Evolutionary conservation across 2,329 filamentous ascomycete species (phyloP).

Genomic region (Sporothrix brasiliensis): DNA sequence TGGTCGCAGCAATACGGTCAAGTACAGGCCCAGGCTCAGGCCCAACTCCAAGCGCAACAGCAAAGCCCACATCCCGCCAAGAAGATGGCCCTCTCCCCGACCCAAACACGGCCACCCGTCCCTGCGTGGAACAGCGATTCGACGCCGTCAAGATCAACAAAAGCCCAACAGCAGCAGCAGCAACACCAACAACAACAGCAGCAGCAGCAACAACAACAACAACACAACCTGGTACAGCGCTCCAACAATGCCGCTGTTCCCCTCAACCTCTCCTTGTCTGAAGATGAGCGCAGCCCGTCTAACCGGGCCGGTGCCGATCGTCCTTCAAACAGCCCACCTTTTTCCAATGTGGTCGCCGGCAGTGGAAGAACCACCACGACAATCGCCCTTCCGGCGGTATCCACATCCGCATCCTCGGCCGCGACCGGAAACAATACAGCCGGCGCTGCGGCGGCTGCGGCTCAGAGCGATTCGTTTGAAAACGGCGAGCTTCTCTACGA

Average conservation of each 20-base stretch:
- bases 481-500: conserved; percentile 86
- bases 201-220: conserved; percentile 34
- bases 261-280: conserved; percentile 60
- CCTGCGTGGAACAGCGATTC: conserved; percentile 53
- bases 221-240: conserved; percentile 37
- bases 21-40: conserved; percentile 13
- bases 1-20: conserved; percentile 47
- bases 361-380: not conserved
- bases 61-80: conserved; percentile 55
- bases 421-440: conserved; percentile 38
- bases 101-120: conserved; percentile 55
- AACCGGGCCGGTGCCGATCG: conserved; percentile 54
- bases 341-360: conserved; percentile 42
- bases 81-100: conserved; percentile 57
- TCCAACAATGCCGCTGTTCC: conserved; percentile 42
- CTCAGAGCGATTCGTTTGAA: conserved; percentile 61
- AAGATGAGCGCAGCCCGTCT: conserved; percentile 59
- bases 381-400: conserved; percentile 3
- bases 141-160: conserved; percentile 34
- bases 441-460: conserved; percentile 33
- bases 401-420: conserved; percentile 36
- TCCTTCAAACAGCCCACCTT: conserved; percentile 49
- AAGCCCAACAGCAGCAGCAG: conserved; percentile 20
- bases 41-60: conserved; percentile 36
- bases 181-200: conserved; percentile 36